These are phyloP conservation scores for Geotrichum candidum DNA, from an alignment of 1,139 yeast genomes.

Conservation along the genomic window DNA sequence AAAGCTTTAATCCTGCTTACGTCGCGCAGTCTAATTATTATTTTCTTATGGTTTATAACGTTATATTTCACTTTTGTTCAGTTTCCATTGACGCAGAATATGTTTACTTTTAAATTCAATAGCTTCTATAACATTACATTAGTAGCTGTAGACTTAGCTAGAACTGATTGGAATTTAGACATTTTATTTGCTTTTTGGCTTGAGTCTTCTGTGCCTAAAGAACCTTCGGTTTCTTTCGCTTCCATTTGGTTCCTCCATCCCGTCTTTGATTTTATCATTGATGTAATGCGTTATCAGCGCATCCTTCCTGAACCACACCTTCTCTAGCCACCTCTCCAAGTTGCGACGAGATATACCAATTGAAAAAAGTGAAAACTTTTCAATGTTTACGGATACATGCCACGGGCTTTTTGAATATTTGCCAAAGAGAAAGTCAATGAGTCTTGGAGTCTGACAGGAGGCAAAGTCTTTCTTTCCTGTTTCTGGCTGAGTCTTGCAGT, in stretches of 20 bases:
- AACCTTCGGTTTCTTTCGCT: not conserved
- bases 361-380: slow-evolving; percentile 14
- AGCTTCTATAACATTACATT: not conserved
- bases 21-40: not conserved
- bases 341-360: slow-evolving; percentile 15
- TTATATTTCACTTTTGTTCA: not conserved
- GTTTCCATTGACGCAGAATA: not conserved
- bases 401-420: slow-evolving; percentile 9
- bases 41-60: not conserved
- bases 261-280: not conserved
- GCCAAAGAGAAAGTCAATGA: slow-evolving; percentile 50
- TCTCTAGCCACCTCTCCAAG: slow-evolving; percentile 67
- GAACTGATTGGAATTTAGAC: not conserved
- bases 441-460: slow-evolving; percentile 40
- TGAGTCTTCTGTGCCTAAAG: not conserved
- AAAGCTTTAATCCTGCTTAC: slow-evolving; percentile 35
- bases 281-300: slow-evolving; percentile 36
- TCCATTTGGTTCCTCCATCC: not conserved
- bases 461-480: slow-evolving; percentile 11
- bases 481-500: slow-evolving; percentile 32
- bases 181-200: not conserved
- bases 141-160: not conserved
- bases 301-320: slow-evolving; percentile 67
- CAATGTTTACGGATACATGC: slow-evolving; percentile 15
- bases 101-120: not conserved